These are phyloP conservation scores for Pholiota adiposa DNA, from an alignment of 1,284 basidiomycete species.

Conservation along the genomic window DNA sequence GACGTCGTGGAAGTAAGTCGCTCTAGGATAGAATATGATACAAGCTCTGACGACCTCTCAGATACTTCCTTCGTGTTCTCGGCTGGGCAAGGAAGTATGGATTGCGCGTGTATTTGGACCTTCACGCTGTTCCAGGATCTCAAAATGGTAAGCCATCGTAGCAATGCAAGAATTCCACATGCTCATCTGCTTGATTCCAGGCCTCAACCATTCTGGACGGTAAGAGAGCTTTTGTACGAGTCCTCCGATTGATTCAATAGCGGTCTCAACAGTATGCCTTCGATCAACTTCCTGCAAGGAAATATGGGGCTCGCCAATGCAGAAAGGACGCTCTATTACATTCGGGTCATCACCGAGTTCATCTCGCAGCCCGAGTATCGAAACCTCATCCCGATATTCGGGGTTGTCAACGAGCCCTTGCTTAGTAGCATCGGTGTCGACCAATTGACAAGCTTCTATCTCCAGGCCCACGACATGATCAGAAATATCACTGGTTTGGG, in stretches of 20 bases:
- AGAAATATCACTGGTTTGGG: slow-evolving; percentile 80
- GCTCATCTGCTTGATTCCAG: slow-evolving; percentile 30
- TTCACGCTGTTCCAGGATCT: slow-evolving; percentile 83
- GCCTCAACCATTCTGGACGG: slow-evolving; percentile 70
- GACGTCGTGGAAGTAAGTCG: slow-evolving; percentile 74
- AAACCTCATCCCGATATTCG: slow-evolving; percentile 75
- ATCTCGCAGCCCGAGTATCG: slow-evolving; percentile 62
- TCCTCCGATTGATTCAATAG: not conserved
- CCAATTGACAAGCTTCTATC: slow-evolving; percentile 61
- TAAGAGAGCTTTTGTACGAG: slow-evolving; percentile 5
- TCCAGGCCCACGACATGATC: slow-evolving; percentile 76
- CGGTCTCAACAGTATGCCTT: slow-evolving; percentile 46
- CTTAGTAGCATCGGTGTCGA: slow-evolving; percentile 56
- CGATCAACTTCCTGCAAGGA: slow-evolving; percentile 70
- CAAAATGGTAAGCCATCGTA: slow-evolving; percentile 62
- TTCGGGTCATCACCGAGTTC: slow-evolving; percentile 81
- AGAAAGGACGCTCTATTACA: slow-evolving; percentile 83
- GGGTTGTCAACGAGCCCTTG: slow-evolving; percentile 74
- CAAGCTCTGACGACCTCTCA: slow-evolving; percentile 25
- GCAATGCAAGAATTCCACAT: not conserved
- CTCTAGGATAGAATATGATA: slow-evolving; percentile 29
- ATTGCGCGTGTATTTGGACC: slow-evolving; percentile 81
- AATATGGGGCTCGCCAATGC: slow-evolving; percentile 76
- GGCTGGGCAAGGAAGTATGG: slow-evolving; percentile 92
- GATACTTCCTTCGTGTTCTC: slow-evolving; percentile 77